Base-by-base conservation (phyloP, 169 alveolate species). In the Plasmodium vinckei region DNA sequence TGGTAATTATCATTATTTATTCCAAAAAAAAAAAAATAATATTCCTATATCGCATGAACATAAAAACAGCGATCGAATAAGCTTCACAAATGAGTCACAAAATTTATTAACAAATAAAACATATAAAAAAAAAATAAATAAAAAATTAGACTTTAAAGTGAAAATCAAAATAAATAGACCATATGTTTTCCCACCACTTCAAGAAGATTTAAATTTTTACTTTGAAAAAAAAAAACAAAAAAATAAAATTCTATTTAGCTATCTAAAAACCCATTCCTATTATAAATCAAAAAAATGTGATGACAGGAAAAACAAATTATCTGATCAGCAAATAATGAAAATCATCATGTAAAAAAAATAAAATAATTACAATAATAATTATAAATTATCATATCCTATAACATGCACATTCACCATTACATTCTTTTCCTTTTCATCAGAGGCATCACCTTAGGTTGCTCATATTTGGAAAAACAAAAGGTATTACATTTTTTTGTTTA, bases 391-490 rank as follows among this genome's bases (percentile, higher is more conserved):
- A 2, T 33, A 3, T 33, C 42, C 42, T 33, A 33, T 33, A 33
- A 1, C 6, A 33, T 4, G 42, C 42, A 33, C 42, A 33, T 4
- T 33, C 42, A 33, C 7, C 6, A 33, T 33, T 33, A 33, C 42
- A 33, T 33, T 33, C 42, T 33, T 33, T 33, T 33, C 39, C 4
- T 33, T 33, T 33, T 4, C 42, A 63, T 42, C 25, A 70, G 92
- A 25, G 92, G 69, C 51, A 65, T 87, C 5, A 79, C 92, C 15
- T 23, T 87, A 23, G 92, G 88, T 15, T 87, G 92, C 79, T 65
- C 89, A 9, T 87, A 87, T 23, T 79, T 87, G 54, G 87, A 60
- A 59, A 65, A 79, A 51, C 64, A 73, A n/a, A 46, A 57, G 82
- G 92, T 75, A 57, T 42, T 61, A 15, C 19, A n/a, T 44, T 10